These are phyloP conservation scores for Thelephora ganbajun DNA, from an alignment of 768 basidiomycete species.

Conservation along the genomic window DNA sequence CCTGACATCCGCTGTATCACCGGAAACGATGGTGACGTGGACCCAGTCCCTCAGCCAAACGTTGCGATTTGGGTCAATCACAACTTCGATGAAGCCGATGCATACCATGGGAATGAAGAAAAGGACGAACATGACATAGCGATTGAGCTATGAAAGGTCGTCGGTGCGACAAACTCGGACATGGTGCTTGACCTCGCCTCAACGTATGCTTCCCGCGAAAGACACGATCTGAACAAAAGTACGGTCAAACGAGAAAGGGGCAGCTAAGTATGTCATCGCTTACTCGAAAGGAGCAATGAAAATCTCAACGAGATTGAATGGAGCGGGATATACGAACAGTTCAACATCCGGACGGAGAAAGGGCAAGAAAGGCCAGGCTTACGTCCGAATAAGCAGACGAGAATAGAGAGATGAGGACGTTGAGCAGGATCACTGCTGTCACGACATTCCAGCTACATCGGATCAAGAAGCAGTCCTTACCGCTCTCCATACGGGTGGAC, in stretches of 20 bases:
- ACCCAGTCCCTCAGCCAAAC: slow-evolving; percentile 64
- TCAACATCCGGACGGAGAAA: not conserved
- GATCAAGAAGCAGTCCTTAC: not conserved
- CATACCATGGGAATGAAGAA: slow-evolving; percentile 68
- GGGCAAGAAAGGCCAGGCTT: slow-evolving; percentile 14
- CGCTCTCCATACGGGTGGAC: slow-evolving; percentile 12
- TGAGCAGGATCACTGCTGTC: slow-evolving; percentile 75
- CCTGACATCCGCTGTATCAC: slow-evolving; percentile 35
- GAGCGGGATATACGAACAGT: slow-evolving; percentile 67
- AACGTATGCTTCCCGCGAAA: slow-evolving; percentile 43
- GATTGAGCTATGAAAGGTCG: slow-evolving; percentile 44
- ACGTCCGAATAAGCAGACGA: slow-evolving; percentile 87
- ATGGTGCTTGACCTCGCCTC: slow-evolving; percentile 23
- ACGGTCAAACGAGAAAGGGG: slow-evolving; percentile 1
- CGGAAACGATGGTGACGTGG: slow-evolving; percentile 42
- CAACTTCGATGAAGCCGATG: slow-evolving; percentile 69
- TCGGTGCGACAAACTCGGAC: not conserved
- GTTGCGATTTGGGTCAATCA: slow-evolving; percentile 30
- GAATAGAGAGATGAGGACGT: slow-evolving; percentile 92
- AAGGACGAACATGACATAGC: slow-evolving; percentile 59
- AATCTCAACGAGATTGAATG: slow-evolving; percentile 81
- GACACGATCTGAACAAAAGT: slow-evolving; percentile 21
- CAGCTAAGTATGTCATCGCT: slow-evolving; percentile 16
- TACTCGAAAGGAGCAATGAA: slow-evolving; percentile 80
- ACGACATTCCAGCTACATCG: slow-evolving; percentile 62